Conservation (phyloP, 2,329 filamentous ascomycete species). For the Fusarium sp. region DNA sequence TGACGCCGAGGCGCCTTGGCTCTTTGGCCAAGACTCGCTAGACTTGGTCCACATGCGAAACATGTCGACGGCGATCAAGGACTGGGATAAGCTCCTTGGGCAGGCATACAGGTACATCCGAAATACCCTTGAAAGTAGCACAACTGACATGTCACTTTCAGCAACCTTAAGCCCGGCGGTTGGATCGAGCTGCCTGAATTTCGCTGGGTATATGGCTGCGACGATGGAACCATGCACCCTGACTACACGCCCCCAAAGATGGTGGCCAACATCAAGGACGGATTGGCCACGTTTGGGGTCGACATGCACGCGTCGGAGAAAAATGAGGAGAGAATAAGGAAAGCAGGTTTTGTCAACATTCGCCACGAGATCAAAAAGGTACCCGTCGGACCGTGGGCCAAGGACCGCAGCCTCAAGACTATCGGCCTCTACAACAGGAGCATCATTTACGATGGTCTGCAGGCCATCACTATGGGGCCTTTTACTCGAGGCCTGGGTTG, state of each 20-base stretch:
- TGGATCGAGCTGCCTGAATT: slow-evolving; percentile 58
- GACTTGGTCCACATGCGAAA: slow-evolving; percentile 49
- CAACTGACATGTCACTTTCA: slow-evolving; percentile 2
- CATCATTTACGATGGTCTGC: slow-evolving; percentile 46
- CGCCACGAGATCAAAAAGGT: slow-evolving; percentile 55
- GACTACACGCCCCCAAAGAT: slow-evolving; percentile 44
- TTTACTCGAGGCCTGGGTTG: slow-evolving; percentile 51
- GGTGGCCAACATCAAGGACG: slow-evolving; percentile 45
- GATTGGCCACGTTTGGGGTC: slow-evolving; percentile 45
- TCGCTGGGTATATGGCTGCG: slow-evolving; percentile 43
- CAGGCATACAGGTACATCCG: slow-evolving; percentile 36
- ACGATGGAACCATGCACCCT: slow-evolving; percentile 44
- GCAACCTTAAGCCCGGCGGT: slow-evolving; percentile 55
- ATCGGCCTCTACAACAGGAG: slow-evolving; percentile 52
- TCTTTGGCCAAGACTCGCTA: slow-evolving; percentile 34
- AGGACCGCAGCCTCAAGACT: slow-evolving; percentile 57
- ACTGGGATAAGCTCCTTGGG: slow-evolving; percentile 35
- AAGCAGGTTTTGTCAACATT: slow-evolving; percentile 56
- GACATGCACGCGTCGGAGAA: slow-evolving; percentile 47
- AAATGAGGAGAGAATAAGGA: slow-evolving; percentile 41
- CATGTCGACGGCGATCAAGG: slow-evolving; percentile 51
- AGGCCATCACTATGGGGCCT: slow-evolving; percentile 49
- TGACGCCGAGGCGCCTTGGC: slow-evolving; percentile 50
- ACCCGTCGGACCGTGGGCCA: slow-evolving; percentile 61
- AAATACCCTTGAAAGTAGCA: neutral